Evolutionary conservation across 345 rosid genomes (phyloP).

Genomic region (Sisymbrium altissimum): DNA sequence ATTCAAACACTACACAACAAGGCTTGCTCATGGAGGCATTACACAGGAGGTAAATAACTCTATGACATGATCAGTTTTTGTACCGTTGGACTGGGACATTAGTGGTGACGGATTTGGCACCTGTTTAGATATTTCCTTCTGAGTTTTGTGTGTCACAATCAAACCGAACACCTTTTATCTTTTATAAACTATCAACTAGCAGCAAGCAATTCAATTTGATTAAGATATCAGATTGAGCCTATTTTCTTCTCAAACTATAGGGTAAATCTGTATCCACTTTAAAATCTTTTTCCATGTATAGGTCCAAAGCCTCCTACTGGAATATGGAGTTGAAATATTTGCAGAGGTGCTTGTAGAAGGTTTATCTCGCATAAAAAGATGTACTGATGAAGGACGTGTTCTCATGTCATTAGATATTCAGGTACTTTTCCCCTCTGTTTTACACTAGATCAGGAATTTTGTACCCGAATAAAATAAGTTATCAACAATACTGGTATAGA

Average conservation of each 20-base stretch:
- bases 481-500: neutral
- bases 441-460: neutral
- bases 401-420: constrained; percentile 95
- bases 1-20: constrained; percentile 87
- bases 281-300: constrained; percentile 16
- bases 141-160: neutral
- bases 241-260: neutral
- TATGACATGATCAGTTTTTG: constrained; percentile 1
- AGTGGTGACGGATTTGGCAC: neutral
- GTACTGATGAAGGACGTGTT: constrained; percentile 93
- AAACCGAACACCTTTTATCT: neutral
- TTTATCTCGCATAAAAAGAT: constrained; percentile 84
- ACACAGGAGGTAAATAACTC: constrained; percentile 64
- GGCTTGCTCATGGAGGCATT: constrained; percentile 93
- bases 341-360: constrained; percentile 93
- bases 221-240: neutral
- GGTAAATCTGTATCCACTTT: neutral
- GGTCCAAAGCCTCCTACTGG: constrained; percentile 78
- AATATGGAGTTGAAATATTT: constrained; percentile 82
- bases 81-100: neutral
- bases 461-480: neutral
- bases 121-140: neutral
- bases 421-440: constrained; percentile 39
- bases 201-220: neutral
- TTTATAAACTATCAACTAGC: neutral